Evolutionary conservation across 345 rosid species (phyloP).

Genomic region (Hibiscus trionum): DNA sequence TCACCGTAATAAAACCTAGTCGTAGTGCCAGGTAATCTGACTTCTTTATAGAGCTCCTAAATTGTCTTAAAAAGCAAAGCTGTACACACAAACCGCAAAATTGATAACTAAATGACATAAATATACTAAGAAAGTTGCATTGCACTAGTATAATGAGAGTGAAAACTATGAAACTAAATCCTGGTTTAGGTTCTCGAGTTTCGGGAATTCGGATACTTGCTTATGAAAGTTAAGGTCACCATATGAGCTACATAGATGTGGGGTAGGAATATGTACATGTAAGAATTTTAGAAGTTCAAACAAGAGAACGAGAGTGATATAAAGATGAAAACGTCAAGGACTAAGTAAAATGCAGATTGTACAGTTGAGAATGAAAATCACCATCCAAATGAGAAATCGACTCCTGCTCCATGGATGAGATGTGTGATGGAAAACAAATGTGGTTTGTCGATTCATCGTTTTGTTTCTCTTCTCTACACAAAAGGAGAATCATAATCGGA

Average conservation of each 20-base stretch:
- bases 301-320: neutral
- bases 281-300: neutral
- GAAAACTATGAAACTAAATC: neutral
- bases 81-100: constrained; percentile 20
- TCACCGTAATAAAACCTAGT: constrained; percentile 70
- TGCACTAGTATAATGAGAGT: neutral
- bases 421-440: constrained; percentile 82
- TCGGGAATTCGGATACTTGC: neutral
- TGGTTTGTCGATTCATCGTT: constrained; percentile 68
- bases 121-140: neutral
- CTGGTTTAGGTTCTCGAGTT: neutral
- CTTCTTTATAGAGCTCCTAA: constrained; percentile 62
- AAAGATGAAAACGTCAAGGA: neutral
- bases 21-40: constrained; percentile 90
- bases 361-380: constrained; percentile 17
- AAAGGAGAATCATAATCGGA: constrained; percentile 10
- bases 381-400: constrained; percentile 90
- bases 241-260: neutral
- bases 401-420: constrained; percentile 97
- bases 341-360: neutral
- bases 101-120: neutral
- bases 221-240: neutral
- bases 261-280: neutral
- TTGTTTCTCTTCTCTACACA: constrained; percentile 50
- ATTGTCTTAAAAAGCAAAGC: constrained; percentile 87